Percentiles rank a stretch among this genome's conserved stretches.
Conservation (phyloP, 1,139 yeast species). For the Zygosaccharomyces pseudobailii region DNA sequence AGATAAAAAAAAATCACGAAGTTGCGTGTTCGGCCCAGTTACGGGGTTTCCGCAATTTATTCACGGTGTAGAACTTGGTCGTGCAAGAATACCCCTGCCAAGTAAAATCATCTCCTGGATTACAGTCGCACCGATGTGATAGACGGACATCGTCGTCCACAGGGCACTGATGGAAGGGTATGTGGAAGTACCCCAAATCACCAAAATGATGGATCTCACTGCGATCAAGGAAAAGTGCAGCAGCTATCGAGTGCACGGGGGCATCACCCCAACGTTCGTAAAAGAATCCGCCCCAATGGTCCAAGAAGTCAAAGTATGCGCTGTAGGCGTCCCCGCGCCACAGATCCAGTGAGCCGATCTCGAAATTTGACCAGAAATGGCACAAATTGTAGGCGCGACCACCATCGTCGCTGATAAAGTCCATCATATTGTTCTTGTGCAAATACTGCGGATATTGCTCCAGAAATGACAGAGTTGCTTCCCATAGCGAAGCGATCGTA, state of each 20-base stretch:
- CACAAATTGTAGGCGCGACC: constrained; percentile 71
- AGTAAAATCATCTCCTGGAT: constrained; percentile 73
- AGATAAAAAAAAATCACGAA: too few relatives aligned
- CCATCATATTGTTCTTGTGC: constrained; percentile 51
- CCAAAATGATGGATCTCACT: constrained; percentile 71
- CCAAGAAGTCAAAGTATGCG: constrained; percentile 66
- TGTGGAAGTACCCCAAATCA: constrained; percentile 79
- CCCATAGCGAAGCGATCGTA: constrained; percentile 63
- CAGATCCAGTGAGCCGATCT: constrained; percentile 71
- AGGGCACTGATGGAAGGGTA: constrained; percentile 81
- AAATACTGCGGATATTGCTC: constrained; percentile 43
- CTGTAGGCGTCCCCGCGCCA: constrained; percentile 67
- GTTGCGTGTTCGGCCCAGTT: constrained; percentile 65
- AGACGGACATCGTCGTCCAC: constrained; percentile 51
- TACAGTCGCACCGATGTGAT: constrained; percentile 61
- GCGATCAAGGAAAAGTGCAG: constrained; percentile 61
- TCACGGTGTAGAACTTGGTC: constrained; percentile 59
- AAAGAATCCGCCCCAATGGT: constrained; percentile 78
- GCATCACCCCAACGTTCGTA: constrained; percentile 98
- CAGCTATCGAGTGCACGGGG: constrained; percentile 84
- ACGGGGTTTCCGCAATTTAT: constrained; percentile 59
- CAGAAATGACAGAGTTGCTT: constrained; percentile 50
- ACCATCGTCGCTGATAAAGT: constrained; percentile 62
- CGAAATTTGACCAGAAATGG: constrained; percentile 94
- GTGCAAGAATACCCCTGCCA: constrained; percentile 88